Conservation (phyloP, 257 asterid genomes). For the Primulina huaijiensis region DNA sequence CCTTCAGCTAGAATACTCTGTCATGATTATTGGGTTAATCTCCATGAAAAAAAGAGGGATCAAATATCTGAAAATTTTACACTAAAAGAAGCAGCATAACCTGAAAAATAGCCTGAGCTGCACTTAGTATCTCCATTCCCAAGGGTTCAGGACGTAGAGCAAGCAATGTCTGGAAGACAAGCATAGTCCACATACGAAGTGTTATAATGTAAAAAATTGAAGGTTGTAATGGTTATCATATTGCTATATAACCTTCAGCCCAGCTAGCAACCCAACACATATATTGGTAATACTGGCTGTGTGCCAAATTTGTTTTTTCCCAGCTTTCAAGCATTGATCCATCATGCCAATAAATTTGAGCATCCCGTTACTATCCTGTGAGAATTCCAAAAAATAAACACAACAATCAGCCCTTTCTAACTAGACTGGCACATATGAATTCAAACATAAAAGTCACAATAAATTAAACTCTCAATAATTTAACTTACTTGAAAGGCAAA, state of each 20-base stretch:
- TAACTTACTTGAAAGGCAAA: constrained; percentile 87
- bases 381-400: constrained; percentile 30
- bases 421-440: constrained; percentile 24
- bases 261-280: constrained; percentile 94
- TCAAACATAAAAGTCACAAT: constrained; percentile 26
- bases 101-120: constrained; percentile 94
- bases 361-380: constrained; percentile 97
- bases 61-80: constrained; percentile 15
- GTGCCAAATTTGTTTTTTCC: constrained; percentile 87
- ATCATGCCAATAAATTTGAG: constrained; percentile 68
- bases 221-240: constrained; percentile 20
- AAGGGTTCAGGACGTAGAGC: constrained; percentile 85
- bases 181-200: constrained; percentile 27
- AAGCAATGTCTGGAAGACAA: constrained; percentile 62
- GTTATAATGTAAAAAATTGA: constrained; percentile 24
- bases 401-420: constrained; percentile 27
- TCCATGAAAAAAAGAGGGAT: constrained; percentile 17
- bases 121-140: constrained; percentile 65
- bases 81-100: constrained; percentile 38
- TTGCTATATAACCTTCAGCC: constrained; percentile 67
- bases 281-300: constrained; percentile 77
- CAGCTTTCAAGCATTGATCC: constrained; percentile 85
- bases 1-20: constrained; percentile 94
- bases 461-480: constrained; percentile 15
- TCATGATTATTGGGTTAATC: constrained; percentile 32